Percentiles rank a stretch among this genome's conserved stretches.
Evolutionary conservation across 2,329 filamentous ascomycete species (phyloP).

Genomic region (Fusarium nisikadoi): DNA sequence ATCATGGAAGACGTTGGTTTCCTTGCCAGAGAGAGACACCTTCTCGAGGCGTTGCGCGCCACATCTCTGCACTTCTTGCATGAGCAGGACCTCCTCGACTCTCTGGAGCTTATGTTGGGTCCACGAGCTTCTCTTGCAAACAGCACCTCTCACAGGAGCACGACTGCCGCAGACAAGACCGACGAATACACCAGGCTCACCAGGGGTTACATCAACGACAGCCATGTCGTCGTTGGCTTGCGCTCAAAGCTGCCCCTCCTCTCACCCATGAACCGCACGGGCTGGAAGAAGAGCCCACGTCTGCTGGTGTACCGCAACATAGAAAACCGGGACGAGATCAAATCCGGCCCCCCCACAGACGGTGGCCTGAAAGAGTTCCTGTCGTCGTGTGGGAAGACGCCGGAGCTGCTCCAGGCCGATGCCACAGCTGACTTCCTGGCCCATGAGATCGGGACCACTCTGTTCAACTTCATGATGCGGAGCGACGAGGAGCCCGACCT

Average conservation of each 20-base stretch:
- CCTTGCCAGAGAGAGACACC: conserved; percentile 6
- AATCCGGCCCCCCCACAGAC: not conserved
- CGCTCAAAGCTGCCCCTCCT: conserved; percentile 11
- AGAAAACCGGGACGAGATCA: not conserved
- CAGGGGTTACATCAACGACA: not conserved
- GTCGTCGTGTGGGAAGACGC: not conserved
- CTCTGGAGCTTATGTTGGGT: not conserved
- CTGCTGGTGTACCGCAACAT: conserved; percentile 9
- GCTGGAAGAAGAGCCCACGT: conserved; percentile 3
- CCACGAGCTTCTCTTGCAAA: not conserved
- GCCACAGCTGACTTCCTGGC: conserved; percentile 2
- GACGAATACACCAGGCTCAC: conserved; percentile 5
- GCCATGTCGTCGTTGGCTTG: not conserved
- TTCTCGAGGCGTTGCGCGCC: conserved; percentile 3
- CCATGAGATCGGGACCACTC: conserved; percentile 2
- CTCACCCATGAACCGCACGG: conserved; percentile 3
- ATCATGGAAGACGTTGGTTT: conserved; percentile 16
- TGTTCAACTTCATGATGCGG: conserved; percentile 10
- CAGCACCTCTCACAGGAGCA: not conserved
- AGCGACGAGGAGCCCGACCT: not conserved
- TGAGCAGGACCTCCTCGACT: conserved; percentile 8
- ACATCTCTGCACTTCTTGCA: conserved; percentile 7
- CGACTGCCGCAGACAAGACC: not conserved
- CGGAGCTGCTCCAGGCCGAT: not conserved
- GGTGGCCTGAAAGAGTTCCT: conserved; percentile 6